Evolutionary conservation across 441 rosid genomes (phyloP).

Genomic region (Bruguiera hainesii): DNA sequence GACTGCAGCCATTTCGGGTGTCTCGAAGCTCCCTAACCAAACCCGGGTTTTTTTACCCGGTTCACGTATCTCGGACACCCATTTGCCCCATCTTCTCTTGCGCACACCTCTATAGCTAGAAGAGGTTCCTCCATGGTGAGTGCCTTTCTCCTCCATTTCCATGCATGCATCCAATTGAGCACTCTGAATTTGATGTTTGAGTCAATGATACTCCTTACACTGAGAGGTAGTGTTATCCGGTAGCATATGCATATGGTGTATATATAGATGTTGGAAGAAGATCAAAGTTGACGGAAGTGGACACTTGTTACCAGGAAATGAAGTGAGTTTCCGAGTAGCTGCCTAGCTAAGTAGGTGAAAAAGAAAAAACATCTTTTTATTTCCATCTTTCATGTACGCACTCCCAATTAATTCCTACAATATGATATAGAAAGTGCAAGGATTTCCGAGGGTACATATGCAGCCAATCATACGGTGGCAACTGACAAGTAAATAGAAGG

Average conservation of each 20-base stretch:
- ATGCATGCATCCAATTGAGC: neutral
- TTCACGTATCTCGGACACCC: conserved; percentile 93
- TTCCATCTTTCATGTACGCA: no score
- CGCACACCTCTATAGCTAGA: conserved; percentile 66
- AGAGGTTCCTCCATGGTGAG: conserved; percentile 31
- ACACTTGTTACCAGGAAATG: neutral
- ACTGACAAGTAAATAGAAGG: no score
- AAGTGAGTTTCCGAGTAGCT: conserved; percentile 24
- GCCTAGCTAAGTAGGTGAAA: neutral
- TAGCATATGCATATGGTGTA: conserved; percentile 10
- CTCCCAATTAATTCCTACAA: no score
- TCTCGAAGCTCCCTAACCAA: conserved; percentile 85
- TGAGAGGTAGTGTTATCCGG: conserved; percentile 6
- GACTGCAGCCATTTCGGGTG: conserved; percentile 87
- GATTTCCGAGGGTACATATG: no score
- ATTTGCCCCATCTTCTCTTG: conserved; percentile 86
- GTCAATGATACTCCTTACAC: no score
- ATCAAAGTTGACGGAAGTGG: conserved; percentile 10
- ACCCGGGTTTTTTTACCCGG: conserved; percentile 76
- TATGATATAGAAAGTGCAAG: no score
- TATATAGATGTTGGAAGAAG: neutral
- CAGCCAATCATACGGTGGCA: no score
- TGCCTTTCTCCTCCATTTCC: neutral
- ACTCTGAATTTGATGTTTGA: neutral
- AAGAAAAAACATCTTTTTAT: no score